Base-by-base conservation (phyloP, 2,329 filamentous ascomycete genomes). In the Pseudocercospora macadamiae region DNA sequence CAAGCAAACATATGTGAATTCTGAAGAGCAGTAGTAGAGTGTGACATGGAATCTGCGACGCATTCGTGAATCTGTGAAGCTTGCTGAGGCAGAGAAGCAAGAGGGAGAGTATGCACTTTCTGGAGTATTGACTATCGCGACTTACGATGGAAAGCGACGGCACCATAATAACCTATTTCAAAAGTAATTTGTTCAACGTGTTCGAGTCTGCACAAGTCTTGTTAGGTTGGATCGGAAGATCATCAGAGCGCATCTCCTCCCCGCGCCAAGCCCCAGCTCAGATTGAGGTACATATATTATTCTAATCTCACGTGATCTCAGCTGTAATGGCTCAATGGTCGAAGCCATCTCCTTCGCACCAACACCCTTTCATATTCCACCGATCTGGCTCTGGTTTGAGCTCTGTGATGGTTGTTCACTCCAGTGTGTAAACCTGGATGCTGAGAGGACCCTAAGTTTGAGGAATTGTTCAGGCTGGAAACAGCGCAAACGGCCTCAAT, bases 401-500 rank as follows among this genome's bases (percentile, higher is more conserved):
- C 75, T 76, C 74, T 70, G 75, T 79, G 80, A 77, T 77, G 77
- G 78, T 75, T 74, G 75, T 71, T 75, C 72, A 83, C 81, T 83
- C 81, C 79, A 76, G 74, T 71, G 78, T 79, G 81, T 76, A 83
- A 79, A 80, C 78, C 75, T 76, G 77, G 81, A 83, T 65, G 80
- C 76, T 82, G 68, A 76, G 67, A 71, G 71, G 74, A 73, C 76
- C 76, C 67, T 84, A 80, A 83, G 81, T 76, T 68, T 82, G 79
- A 75, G 78, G 72, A 71, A 83, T 64, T 62, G 79, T 82, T 81
- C 79, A 83, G 81, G 78, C 79, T 81, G 83, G 81, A 74, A 80
- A 83, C 83, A 81, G 79, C 80, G 80, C 81, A 83, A 79, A 82
- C 79, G 78, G 71, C 73, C 73, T 74, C 78, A 76, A 79, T 78